A percentile compares a stretch with the other conserved stretches of the same genome.
phyloP scores from a whole-genome alignment of 306 rosid genomes.

The Lithocarpus polystachyus region DNA sequence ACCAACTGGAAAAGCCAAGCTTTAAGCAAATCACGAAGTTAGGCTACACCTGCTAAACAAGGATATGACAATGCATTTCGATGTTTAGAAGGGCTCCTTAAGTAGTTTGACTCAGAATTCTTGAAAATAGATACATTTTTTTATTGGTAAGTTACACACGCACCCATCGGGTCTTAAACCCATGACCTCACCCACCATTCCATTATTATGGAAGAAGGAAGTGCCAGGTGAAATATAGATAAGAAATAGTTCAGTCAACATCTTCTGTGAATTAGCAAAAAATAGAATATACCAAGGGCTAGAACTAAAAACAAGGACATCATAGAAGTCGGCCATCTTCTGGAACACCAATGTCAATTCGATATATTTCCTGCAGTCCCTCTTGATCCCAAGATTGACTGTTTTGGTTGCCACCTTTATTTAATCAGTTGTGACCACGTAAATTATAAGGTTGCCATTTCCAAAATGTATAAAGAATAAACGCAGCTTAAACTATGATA shows the following conservation, averaged over 20 bases:
- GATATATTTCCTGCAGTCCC: constrained; percentile 56
- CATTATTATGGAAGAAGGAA: too few relatives aligned
- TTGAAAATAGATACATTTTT: background rate
- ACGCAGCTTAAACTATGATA: constrained; percentile 12
- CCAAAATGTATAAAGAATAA: background rate
- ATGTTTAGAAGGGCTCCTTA: background rate
- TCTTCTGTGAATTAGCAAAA: constrained; percentile 12
- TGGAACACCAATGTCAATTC: constrained; percentile 81
- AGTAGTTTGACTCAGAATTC: background rate
- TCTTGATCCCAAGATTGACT: constrained; percentile 35
- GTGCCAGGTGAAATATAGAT: background rate
- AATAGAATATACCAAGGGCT: constrained; percentile 77
- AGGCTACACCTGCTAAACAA: background rate
- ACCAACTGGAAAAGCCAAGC: too few relatives aligned
- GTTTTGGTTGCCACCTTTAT: constrained; percentile 80
- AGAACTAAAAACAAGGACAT: constrained; percentile 79
- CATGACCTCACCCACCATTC: too few relatives aligned
- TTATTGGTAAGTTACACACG: too few relatives aligned
- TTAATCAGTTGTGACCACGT: constrained; percentile 50
- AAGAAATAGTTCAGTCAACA: constrained; percentile 4
- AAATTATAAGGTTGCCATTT: constrained; percentile 33
- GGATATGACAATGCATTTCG: background rate
- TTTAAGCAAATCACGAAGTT: background rate
- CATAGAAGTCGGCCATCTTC: constrained; percentile 78
- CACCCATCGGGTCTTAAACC: too few relatives aligned